Base-by-base conservation (phyloP, 1,284 basidiomycete genomes). In the Ustilago xerochloae region DNA sequence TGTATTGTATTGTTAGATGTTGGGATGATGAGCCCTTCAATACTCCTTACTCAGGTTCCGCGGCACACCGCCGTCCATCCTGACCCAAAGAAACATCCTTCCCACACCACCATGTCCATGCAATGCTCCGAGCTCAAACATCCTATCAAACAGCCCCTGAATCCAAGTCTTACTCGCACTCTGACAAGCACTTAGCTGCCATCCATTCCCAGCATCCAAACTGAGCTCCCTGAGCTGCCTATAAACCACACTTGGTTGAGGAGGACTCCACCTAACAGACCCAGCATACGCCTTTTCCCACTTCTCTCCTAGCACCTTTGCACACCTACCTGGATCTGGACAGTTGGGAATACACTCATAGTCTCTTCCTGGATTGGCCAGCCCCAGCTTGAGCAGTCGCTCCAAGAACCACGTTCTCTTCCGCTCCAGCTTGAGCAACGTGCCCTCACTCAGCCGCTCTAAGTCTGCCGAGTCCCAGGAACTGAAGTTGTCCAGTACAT, bases 261-360 rank as follows among this genome's bases (percentile, higher is more conserved):
- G 66, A 90, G 93, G 12, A 91, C 92, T 93, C 84, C 94, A 96
- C 45, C 93, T 89, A 82, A 93, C 93, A 16, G 93, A 91, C 15
- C 92, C 89, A 53, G 90, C 88, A 80, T 95, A 94, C 0, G 93
- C 93, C 78, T 92, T 91, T 41, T 90, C 87, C 93, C 94, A 97
- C 83, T 94, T 94, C 69, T 96, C 94, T 79, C 96, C 93, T 8
- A 97, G 88, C n/a, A 91, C 85, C n/a, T 90, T 88, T 18, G 93
- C 93, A 82, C 94, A 97, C 18, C 85, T 87, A 0, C 88, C 60
- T 1, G 92, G 87, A 74, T 97, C 94, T 3, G 93, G 92, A 82
- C 94, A 97, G 15, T 91, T 90, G 0, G 89, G 81, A 64, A 92
- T 51, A 32, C 75, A 87, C 89, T 78, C 84, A 91, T 94, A 94